Evolutionary conservation across 2,329 filamentous ascomycete genomes (phyloP), one percentile per base, ranked within the genome.

Genomic region (Trichophyton benhamiae): DNA sequence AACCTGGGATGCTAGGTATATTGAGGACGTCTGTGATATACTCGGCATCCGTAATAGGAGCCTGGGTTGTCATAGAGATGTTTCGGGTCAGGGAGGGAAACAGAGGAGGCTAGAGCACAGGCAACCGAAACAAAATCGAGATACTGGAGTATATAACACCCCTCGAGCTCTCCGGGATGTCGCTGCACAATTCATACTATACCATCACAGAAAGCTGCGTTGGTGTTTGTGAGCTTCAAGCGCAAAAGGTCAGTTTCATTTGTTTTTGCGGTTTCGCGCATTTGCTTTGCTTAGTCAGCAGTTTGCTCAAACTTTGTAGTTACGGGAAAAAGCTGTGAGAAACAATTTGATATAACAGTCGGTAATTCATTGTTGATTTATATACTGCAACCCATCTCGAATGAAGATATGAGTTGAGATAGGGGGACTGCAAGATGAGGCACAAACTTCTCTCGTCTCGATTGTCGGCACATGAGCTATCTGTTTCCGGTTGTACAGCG

Each of bases 41-140:
- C 71, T 76, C 74, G 69, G 74, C 75, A 76, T 77, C 75, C 71
- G 74, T 72, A 70, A 72, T 74, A 68, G 69, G 72, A 74, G 75
- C 74, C 65, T 72, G 72, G 67, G 75, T 75, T 69, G 72, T 76
- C 75, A 77, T 77, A 76, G 75, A 75, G 74, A 61, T 55, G 52
- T 55, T 33, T 55, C 8, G 52, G n/a, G 20, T 25, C 17, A 53
- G 49, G 17, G 25, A 27, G 25, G 27, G 27, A 36, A 38, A 17
- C 33, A 36, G 13, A 20, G 52, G 48, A 9, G 20, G 7, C n/a
- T 15, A 53, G 48, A 27, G 27, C 11, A 7, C 20, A 55, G 27
- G 17, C n/a, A 6, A n/a, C 17, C n/a, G 13, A 52, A 27, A 9
- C 5, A 55, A 36, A 27, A 25, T 13, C 33, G 33, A 33, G 6